Evolutionary conservation across 2,329 filamentous ascomycete species (phyloP).

Genomic region (Trichoderma atrobrunneum): DNA sequence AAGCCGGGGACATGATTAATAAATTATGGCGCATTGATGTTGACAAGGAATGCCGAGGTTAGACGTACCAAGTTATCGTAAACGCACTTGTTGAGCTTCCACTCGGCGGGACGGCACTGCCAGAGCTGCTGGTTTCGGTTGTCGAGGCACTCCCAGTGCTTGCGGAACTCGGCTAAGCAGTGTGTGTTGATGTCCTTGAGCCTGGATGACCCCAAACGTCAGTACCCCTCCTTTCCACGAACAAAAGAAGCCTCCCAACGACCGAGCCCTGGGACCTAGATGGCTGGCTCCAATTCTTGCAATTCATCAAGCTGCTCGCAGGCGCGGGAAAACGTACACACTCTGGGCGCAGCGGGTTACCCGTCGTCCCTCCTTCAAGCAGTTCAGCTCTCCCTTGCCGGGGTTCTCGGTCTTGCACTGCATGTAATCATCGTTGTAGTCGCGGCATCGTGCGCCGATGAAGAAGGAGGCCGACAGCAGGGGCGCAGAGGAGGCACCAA

Average conservation of each 20-base stretch:
- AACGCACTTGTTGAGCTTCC: slow-evolving; percentile 90
- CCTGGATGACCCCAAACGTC: slow-evolving; percentile 43
- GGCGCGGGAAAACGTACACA: slow-evolving; percentile 64
- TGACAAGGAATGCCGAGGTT: neutral
- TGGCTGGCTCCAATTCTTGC: no score
- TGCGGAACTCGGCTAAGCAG: slow-evolving; percentile 86
- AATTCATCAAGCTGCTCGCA: neutral
- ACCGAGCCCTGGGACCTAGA: neutral
- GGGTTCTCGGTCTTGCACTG: slow-evolving; percentile 96
- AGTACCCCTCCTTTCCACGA: neutral
- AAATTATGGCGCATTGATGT: neutral
- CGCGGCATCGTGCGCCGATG: slow-evolving; percentile 90
- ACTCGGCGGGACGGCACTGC: slow-evolving; percentile 87
- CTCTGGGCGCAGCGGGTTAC: slow-evolving; percentile 95
- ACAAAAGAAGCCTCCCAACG: neutral
- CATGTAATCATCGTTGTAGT: slow-evolving; percentile 99
- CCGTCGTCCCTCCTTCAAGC: slow-evolving; percentile 92
- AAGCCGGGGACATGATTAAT: neutral
- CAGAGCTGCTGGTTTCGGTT: slow-evolving; percentile 97
- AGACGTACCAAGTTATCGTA: slow-evolving; percentile 85
- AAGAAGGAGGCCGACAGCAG: slow-evolving; percentile 92
- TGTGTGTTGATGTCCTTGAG: slow-evolving; percentile 94
- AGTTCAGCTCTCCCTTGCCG: slow-evolving; percentile 88
- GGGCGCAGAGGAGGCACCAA: slow-evolving; percentile 89
- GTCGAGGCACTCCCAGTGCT: slow-evolving; percentile 93